phyloP scores from a whole-genome alignment of 129 eudicot genomes.

The Arctium lappa region DNA sequence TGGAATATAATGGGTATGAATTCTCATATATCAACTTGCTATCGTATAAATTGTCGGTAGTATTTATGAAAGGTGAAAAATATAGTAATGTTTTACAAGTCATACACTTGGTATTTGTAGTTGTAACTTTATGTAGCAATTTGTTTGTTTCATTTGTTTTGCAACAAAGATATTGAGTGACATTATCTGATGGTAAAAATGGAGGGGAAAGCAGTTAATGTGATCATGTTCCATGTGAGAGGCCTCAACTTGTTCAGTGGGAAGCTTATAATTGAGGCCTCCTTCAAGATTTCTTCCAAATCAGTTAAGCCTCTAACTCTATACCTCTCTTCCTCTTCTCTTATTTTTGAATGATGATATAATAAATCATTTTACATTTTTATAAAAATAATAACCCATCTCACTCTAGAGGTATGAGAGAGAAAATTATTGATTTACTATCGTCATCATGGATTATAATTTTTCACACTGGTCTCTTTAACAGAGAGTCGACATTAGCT shows the following conservation, averaged over 20 bases:
- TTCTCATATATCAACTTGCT: too few relatives aligned
- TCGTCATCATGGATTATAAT: background rate
- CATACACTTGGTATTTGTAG: background rate
- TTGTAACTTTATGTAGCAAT: background rate
- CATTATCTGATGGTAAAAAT: constrained; percentile 47
- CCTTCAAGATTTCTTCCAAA: constrained; percentile 69
- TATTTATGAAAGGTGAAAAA: too few relatives aligned
- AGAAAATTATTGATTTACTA: too few relatives aligned
- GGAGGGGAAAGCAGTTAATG: constrained; percentile 96
- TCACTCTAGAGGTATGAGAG: too few relatives aligned
- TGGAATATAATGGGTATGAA: too few relatives aligned
- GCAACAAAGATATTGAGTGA: constrained; percentile 20
- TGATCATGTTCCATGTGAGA: constrained; percentile 80
- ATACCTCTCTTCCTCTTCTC: background rate
- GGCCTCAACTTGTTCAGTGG: constrained; percentile 80
- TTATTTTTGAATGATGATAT: background rate
- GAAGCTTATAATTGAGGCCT: constrained; percentile 71
- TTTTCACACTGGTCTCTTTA: background rate
- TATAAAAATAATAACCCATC: background rate
- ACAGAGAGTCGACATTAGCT: constrained; percentile 75
- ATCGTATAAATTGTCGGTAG: too few relatives aligned
- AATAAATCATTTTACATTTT: background rate
- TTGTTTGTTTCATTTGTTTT: background rate
- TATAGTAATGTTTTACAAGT: background rate
- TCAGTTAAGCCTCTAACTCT: constrained; percentile 49